A percentile compares a stretch with the other conserved stretches of the same genome.
Conservation (phyloP, 2,329 filamentous ascomycete species). For the Amylocarpus encephaloides region DNA sequence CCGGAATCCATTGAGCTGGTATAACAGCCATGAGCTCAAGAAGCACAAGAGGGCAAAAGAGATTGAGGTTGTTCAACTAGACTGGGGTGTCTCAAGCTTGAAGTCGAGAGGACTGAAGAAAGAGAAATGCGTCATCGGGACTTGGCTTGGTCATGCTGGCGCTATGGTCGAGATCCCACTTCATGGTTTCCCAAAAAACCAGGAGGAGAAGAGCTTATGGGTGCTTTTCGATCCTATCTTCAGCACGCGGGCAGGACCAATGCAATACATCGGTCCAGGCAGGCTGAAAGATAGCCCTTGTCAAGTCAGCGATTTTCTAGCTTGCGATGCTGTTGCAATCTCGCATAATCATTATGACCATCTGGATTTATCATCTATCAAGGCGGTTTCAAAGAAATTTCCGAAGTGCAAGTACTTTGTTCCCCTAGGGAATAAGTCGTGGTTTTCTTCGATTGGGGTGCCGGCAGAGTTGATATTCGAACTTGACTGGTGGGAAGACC, state of each 20-base stretch:
- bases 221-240: constrained; percentile 24
- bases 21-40: constrained; percentile 7
- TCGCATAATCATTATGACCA: constrained; percentile 93
- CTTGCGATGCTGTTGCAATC: constrained; percentile 63
- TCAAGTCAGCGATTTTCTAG: constrained; percentile 66
- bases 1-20: constrained; percentile 16
- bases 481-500: constrained; percentile 89
- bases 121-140: constrained; percentile 19
- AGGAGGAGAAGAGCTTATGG: constrained; percentile 14
- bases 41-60: constrained; percentile 12
- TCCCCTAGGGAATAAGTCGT: constrained; percentile 71
- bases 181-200: constrained; percentile 1
- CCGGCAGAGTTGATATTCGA: constrained; percentile 62
- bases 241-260: constrained; percentile 19
- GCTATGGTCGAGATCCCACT: constrained; percentile 17
- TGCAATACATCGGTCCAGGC: constrained; percentile 49
- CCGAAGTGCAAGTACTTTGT: constrained; percentile 86
- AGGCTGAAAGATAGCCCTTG: constrained; percentile 73
- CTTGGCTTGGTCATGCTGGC: constrained; percentile 19
- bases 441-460: constrained; percentile 67
- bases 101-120: constrained; percentile 10
- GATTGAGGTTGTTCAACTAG: constrained; percentile 18
- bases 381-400: constrained; percentile 61
- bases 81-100: constrained; percentile 16
- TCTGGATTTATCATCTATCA: constrained; percentile 67